These are phyloP conservation scores for Gillenia trifoliata DNA, from an alignment of 306 rosid genomes.

Conservation along the genomic window DNA sequence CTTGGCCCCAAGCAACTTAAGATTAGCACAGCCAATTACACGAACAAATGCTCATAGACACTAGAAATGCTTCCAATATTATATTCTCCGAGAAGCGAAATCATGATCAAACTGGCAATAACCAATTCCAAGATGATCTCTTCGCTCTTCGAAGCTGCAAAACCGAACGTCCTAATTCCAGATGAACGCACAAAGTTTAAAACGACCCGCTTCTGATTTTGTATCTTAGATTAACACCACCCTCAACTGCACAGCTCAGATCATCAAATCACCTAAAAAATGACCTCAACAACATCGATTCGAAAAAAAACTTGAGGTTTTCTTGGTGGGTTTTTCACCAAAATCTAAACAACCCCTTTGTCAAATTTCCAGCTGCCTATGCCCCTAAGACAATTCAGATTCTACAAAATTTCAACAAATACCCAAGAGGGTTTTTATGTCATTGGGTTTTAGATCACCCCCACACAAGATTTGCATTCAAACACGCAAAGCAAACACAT, in stretches of 20 bases:
- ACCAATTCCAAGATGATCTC: neutral
- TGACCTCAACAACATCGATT: neutral
- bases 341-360: slow-evolving; percentile 4
- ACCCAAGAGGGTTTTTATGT: slow-evolving; percentile 9
- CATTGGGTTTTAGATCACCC: neutral
- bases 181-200: neutral
- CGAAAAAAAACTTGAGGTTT: neutral
- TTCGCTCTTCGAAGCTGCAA: slow-evolving; percentile 1
- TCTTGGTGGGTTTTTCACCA: slow-evolving; percentile 10
- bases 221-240: neutral
- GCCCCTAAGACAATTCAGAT: neutral
- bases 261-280: neutral
- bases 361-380: neutral
- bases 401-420: slow-evolving; percentile 10
- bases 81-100: neutral
- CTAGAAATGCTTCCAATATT: neutral
- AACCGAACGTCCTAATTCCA: neutral
- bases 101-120: neutral
- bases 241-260: neutral
- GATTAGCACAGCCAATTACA: neutral
- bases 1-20: slow-evolving; percentile 1
- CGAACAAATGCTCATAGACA: neutral
- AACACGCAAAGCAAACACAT: neutral
- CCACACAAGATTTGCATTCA: neutral
- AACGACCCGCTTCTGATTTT: neutral